A percentile compares a stretch with the other conserved stretches of the same genome.
Conservation (phyloP, 129 eudicot species). For the Helianthus tuberosus region DNA sequence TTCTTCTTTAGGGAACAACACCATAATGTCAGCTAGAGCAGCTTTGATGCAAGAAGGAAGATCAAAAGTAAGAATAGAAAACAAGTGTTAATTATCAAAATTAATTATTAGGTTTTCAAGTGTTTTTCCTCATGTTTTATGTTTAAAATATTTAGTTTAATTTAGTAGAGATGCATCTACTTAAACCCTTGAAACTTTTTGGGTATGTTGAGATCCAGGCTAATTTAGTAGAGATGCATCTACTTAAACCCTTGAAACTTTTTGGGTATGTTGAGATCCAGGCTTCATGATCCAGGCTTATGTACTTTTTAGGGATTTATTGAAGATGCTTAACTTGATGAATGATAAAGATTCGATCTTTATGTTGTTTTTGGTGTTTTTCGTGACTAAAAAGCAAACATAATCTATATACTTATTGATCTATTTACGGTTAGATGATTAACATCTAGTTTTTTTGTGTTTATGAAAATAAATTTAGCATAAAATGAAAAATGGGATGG, state of each 20-base stretch:
- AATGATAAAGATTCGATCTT: neutral
- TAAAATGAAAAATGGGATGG: too few relatives aligned
- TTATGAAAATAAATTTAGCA: too few relatives aligned
- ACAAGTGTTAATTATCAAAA: conserved; percentile 22
- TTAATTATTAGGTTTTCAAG: neutral
- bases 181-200: neutral
- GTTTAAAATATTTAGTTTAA: conserved; percentile 6
- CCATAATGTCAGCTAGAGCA: conserved; percentile 64
- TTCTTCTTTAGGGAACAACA: conserved; percentile 45
- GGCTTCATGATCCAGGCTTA: too few relatives aligned
- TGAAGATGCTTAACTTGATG: too few relatives aligned
- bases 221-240: conserved; percentile 1
- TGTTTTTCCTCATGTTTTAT: neutral
- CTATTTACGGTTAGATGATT: neutral
- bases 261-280: neutral
- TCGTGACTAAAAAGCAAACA: neutral
- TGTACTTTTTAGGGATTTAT: too few relatives aligned
- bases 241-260: conserved; percentile 5
- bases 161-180: conserved; percentile 2
- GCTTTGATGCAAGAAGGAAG: conserved; percentile 70
- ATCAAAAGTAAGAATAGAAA: conserved; percentile 34
- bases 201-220: neutral
- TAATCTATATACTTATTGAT: neutral
- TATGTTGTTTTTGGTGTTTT: neutral
- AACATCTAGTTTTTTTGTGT: neutral